Base-by-base conservation (phyloP, 345 rosid genomes). In the Citrus glauca region DNA sequence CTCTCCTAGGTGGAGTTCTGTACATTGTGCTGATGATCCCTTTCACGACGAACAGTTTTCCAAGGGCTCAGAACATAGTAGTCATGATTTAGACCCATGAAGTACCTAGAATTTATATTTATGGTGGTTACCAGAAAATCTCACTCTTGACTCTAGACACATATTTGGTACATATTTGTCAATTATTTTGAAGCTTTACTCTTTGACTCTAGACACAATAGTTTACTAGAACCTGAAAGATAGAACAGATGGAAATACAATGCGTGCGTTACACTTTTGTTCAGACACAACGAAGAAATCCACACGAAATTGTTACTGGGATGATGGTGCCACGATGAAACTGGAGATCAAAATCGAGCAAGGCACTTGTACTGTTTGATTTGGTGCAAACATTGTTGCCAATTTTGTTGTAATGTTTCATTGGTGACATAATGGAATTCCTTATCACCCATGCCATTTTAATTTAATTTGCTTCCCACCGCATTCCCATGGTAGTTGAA, bases 1-100 rank as follows among this genome's bases (percentile, higher is more conserved):
- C 82, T 89, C 97, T 73, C 97, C 98, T 24, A 85, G 95, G 81
- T 63, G 87, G 83, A 95, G 98, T 66, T 87, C 89, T 50, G 94
- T 91, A 32, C 92, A 85, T 79, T 91, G 94, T 27, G 74, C 82
- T 50, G 95, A 95, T 60, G 94, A 95, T 86, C 98, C 98, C 72
- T 95, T 95, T 80, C 88, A 85, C 73, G 94, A 86, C 55, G 97
- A 93, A 80, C 89, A 88, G 74, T 73, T 81, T 78, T 71, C 83
- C 6, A 90, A 84, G 86, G 81, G 84, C 83, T 86, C 88, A 2
- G 69, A 66, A 72, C 70, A 65, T 64, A 33, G 68, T 62, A 64
- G 32, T 55, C 71, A 71, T 45, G 77, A 73, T 42, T 57, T 53
- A 35, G 28, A 73, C 32, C 74, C 19, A 40, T 71, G 6, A 72